Percentiles rank a stretch among this genome's conserved stretches.
Conservation (phyloP, 768 basidiomycete genomes). For the Termitomyces sp. region DNA sequence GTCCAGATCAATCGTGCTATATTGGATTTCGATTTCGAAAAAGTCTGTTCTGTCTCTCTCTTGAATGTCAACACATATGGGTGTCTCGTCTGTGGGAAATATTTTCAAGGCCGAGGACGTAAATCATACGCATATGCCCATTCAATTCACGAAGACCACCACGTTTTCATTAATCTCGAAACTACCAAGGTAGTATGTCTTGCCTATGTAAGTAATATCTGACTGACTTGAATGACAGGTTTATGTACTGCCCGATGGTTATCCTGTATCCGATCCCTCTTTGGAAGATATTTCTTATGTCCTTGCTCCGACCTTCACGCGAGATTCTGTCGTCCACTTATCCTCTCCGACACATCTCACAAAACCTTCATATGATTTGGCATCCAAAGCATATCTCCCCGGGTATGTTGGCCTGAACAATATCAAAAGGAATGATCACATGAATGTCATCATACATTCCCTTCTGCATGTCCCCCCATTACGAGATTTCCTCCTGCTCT, state of each 20-base stretch:
- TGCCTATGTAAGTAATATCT: conserved; percentile 4
- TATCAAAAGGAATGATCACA: conserved; percentile 95
- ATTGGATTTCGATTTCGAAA: conserved; percentile 99
- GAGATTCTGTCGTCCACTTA: conserved; percentile 48
- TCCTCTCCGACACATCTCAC: conserved; percentile 58
- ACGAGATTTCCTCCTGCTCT: conserved; percentile 83
- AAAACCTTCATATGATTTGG: conserved; percentile 84
- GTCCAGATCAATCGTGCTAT: conserved; percentile 82
- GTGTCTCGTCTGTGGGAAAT: conserved; percentile 97
- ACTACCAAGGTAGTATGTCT: conserved; percentile 72
- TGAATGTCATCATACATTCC: conserved; percentile 95
- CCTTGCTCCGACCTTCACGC: conserved; percentile 85
- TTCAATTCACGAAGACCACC: conserved; percentile 96
- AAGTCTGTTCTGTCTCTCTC: conserved; percentile 94
- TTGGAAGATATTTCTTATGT: conserved; percentile 93
- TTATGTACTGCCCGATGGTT: conserved; percentile 96
- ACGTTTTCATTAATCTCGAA: conserved; percentile 95
- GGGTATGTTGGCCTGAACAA: conserved; percentile 98
- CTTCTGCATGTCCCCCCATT: conserved; percentile 89
- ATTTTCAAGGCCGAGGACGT: conserved; percentile 95
- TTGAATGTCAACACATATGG: conserved; percentile 98
- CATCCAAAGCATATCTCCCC: conserved; percentile 78
- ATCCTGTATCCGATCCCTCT: conserved; percentile 94
- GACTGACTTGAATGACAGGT: conserved; percentile 53
- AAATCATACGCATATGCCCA: conserved; percentile 95